A percentile compares a stretch with the other conserved stretches of the same genome.
phyloP scores from a whole-genome alignment of 495 filamentous ascomycete genomes.

The Penicillium ochrochloron region DNA sequence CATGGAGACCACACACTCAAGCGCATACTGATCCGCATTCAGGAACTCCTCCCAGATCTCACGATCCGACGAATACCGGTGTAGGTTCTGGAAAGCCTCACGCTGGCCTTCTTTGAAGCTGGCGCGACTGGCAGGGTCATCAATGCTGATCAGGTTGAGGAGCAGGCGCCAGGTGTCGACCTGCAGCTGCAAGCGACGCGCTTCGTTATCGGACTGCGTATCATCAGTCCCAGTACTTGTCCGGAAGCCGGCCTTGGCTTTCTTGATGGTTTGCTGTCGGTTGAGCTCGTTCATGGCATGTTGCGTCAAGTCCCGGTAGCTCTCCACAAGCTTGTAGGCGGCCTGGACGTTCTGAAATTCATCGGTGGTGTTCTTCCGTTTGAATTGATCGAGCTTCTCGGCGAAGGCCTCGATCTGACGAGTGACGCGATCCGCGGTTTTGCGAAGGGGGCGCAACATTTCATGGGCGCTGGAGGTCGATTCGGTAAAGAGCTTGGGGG shows the following conservation, averaged over 20 bases:
- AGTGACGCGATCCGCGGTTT: conserved; percentile 63
- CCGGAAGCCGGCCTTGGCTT: conserved; percentile 39
- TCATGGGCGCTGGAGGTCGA: conserved; percentile 45
- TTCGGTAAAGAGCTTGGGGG: conserved; percentile 52
- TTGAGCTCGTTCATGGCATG: conserved; percentile 47
- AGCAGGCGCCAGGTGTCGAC: conserved; percentile 90
- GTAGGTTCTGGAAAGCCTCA: conserved; percentile 48
- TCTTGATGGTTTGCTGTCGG: conserved; percentile 42
- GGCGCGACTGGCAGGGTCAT: conserved; percentile 44
- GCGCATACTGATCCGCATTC: conserved; percentile 67
- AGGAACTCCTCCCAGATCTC: conserved; percentile 70
- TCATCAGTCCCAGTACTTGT: conserved; percentile 35
- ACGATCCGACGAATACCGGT: conserved; percentile 63
- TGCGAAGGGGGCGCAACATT: conserved; percentile 59
- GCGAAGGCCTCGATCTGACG: conserved; percentile 69
- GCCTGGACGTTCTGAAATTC: conserved; percentile 46
- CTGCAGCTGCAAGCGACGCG: conserved; percentile 68
- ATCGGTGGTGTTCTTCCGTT: conserved; percentile 43
- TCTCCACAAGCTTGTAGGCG: conserved; percentile 49
- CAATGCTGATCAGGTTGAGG: conserved; percentile 61
- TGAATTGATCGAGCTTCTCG: conserved; percentile 65
- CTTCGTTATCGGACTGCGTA: conserved; percentile 56
- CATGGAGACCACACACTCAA: conserved; percentile 74
- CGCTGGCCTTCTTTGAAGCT: conserved; percentile 43
- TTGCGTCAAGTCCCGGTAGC: conserved; percentile 47